These are phyloP conservation scores for Syzygium aromaticum DNA, from an alignment of 345 rosid species.

Conservation along the genomic window DNA sequence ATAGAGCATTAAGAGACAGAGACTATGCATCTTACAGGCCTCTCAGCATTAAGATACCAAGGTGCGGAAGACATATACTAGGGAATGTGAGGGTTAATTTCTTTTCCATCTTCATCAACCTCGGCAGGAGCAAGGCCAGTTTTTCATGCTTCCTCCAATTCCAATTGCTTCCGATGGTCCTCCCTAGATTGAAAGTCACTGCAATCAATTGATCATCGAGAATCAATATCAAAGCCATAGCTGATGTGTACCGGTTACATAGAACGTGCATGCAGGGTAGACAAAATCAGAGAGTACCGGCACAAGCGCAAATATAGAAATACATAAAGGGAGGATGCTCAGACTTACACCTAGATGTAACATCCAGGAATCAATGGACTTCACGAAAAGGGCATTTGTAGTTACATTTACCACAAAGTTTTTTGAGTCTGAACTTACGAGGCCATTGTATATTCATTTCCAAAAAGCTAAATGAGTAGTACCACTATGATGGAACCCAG, in stretches of 20 bases:
- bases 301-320: neutral
- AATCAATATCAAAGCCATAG: neutral
- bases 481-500: neutral
- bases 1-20: neutral
- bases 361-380: neutral
- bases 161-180: conserved; percentile 51
- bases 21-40: conserved; percentile 34
- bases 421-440: neutral
- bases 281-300: neutral
- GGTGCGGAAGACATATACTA: conserved; percentile 57
- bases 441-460: neutral
- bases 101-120: conserved; percentile 60
- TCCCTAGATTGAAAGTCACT: conserved; percentile 53
- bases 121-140: conserved; percentile 70
- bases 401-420: neutral
- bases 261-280: neutral
- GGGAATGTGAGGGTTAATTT: conserved; percentile 55
- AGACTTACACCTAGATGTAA: neutral
- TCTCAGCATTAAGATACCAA: conserved; percentile 57
- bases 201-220: neutral
- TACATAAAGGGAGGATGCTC: neutral
- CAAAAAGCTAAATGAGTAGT: neutral
- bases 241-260: neutral
- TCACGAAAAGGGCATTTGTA: neutral
- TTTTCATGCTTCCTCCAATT: conserved; percentile 59